These are phyloP conservation scores for Phyllosticta citribraziliensis DNA, from an alignment of 2,329 filamentous ascomycete species.

Conservation along the genomic window DNA sequence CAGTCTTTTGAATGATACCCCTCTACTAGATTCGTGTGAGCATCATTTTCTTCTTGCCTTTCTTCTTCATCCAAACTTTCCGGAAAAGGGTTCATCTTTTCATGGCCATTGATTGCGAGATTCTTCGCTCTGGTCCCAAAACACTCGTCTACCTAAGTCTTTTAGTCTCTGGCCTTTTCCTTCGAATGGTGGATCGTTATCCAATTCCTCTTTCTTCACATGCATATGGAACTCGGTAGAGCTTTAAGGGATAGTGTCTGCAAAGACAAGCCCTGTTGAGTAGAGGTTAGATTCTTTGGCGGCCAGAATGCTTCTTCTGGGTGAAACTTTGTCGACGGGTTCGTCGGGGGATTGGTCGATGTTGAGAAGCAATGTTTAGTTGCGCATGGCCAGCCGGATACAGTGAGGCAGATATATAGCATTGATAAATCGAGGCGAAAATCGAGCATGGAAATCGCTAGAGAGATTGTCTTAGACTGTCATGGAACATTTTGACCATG, in stretches of 20 bases:
- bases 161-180: background rate
- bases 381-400: background rate
- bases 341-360: background rate
- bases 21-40: slow-evolving; percentile 4
- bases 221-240: background rate
- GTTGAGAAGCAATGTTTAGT: background rate
- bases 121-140: background rate
- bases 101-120: background rate
- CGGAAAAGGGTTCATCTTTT: background rate
- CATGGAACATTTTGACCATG: too few relatives aligned
- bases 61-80: background rate
- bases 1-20: slow-evolving; percentile 65
- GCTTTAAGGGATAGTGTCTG: background rate
- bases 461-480: too few relatives aligned
- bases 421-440: background rate
- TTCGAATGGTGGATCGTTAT: background rate
- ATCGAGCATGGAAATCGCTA: too few relatives aligned
- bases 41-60: background rate
- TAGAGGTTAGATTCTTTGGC: background rate
- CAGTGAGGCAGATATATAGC: background rate
- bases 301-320: background rate
- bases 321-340: background rate
- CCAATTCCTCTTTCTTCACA: background rate
- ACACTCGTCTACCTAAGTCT: background rate
- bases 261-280: background rate